Base-by-base conservation (phyloP, 805 yeast species). In the Starmera caribaea region DNA sequence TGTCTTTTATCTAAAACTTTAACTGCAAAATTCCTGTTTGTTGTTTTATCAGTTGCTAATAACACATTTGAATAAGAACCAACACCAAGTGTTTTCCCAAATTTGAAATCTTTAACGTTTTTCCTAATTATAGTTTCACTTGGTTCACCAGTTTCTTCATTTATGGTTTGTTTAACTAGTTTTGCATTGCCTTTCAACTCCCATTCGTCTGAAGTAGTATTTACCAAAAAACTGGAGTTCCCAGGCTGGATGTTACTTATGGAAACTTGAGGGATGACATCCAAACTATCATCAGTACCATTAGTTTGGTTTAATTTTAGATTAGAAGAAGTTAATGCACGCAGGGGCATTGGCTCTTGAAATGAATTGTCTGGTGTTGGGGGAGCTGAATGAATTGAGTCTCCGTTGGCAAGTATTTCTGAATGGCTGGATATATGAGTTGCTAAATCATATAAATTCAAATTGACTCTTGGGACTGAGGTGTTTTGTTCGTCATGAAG, bases 31-130 rank as follows among this genome's bases (percentile, higher is more conserved):
- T 89, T 81, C 43, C 81, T 76, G 42, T 73, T 70, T 35, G 84
- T 81, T 50, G 77, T 87, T 36, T 77, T 65, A 45, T 92, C 95
- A 2, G 85, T 73, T 0, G 97, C 98, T 32, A 86, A 73, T 48
- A 77, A 74, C 4, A 90, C 99, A 1, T 95, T 89, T 9, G 97
- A 88, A 57, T 90, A 92, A 7, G 96, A 87, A 2, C 99, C 99
- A 56, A 86, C 95, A 27, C 99, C 99, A 26, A 92, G 73, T 34
- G 82, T 78, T 14, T 85, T 78, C 9, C 95, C 94, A 56, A 92
- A 87, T 45, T 79, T 81, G 59, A 89, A 92, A 56, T 92, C 98
- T 47, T 79, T 76, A 11, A 87, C 94, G 16, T 62, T 76, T 59
- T 55, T 68, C 59, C 57, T 72, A 35, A 68, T 76, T 40, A 70